Evolutionary conservation across 352 stramenopile species (phyloP).

Genomic region (Globisporangium barbulae): DNA sequence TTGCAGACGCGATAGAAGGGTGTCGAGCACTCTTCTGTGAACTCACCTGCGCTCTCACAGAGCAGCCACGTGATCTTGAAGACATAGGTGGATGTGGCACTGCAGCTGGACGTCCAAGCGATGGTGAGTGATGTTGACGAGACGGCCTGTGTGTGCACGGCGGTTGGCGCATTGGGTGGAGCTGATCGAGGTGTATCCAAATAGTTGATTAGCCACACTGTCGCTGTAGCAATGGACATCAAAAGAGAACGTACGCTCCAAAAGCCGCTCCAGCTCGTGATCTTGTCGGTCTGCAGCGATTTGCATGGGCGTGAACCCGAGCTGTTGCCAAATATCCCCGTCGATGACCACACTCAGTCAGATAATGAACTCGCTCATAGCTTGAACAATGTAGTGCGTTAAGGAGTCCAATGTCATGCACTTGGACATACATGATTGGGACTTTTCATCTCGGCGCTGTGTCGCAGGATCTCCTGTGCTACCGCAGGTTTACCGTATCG

Average conservation of each 20-base stretch:
- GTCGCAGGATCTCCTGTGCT: conserved; percentile 34
- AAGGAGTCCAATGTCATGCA: neutral
- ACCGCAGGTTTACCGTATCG: conserved; percentile 34
- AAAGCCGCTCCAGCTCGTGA: conserved; percentile 29
- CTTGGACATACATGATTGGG: conserved; percentile 26
- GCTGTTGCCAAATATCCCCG: conserved; percentile 17
- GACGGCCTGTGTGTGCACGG: conserved; percentile 16
- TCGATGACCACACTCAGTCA: neutral
- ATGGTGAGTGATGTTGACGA: conserved; percentile 30
- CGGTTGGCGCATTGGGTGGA: conserved; percentile 26
- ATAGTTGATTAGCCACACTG: neutral
- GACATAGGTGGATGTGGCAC: conserved; percentile 21
- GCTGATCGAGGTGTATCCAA: conserved; percentile 14
- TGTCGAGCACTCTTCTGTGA: conserved; percentile 21
- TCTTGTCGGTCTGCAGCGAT: conserved; percentile 40
- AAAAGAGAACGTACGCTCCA: conserved; percentile 32
- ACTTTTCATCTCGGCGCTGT: conserved; percentile 30
- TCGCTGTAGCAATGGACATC: neutral
- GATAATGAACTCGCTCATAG: neutral
- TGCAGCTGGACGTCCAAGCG: conserved; percentile 22
- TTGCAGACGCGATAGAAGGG: conserved; percentile 29
- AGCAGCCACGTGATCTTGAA: conserved; percentile 43
- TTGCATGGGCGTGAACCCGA: conserved; percentile 36
- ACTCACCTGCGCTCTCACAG: conserved; percentile 18
- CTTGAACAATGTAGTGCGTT: neutral